A percentile compares a stretch with the other conserved stretches of the same genome.
These are phyloP conservation scores for Trichoderma pleuroti DNA, from an alignment of 2,329 filamentous ascomycete species.

Conservation along the genomic window DNA sequence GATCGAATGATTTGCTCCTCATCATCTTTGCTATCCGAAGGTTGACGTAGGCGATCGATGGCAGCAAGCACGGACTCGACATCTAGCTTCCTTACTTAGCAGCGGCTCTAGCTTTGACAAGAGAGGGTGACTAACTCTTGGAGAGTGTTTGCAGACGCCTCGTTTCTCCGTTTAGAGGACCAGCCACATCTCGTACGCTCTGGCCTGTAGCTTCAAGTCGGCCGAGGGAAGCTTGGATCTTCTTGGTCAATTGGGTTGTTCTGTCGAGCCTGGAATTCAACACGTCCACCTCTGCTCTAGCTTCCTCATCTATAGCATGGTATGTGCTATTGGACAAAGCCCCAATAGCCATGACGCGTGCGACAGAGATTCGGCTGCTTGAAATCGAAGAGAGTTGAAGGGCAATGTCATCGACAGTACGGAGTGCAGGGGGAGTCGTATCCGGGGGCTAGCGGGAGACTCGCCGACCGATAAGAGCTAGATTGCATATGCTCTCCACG, in stretches of 20 bases:
- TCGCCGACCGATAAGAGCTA: background rate
- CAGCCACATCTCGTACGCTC: conserved; percentile 86
- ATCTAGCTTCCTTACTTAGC: conserved; percentile 47
- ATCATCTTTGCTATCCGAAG: conserved; percentile 85
- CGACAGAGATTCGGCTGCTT: background rate
- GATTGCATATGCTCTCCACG: background rate
- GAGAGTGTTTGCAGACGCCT: conserved; percentile 84
- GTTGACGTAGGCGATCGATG: conserved; percentile 83
- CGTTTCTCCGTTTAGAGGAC: conserved; percentile 89
- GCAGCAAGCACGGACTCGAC: conserved; percentile 81
- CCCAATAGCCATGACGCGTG: conserved; percentile 49
- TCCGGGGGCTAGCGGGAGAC: background rate
- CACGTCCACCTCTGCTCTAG: conserved; percentile 66
- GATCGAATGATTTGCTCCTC: conserved; percentile 89
- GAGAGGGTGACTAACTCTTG: conserved; percentile 55
- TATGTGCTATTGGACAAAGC: conserved; percentile 39
- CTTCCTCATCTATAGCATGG: conserved; percentile 60
- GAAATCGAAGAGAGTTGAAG: background rate
- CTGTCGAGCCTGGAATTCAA: conserved; percentile 77
- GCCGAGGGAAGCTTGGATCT: conserved; percentile 84
- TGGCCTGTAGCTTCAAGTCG: conserved; percentile 84
- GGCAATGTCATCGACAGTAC: conserved; percentile 6
- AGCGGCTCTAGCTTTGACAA: background rate
- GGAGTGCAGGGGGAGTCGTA: background rate
- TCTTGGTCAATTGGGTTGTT: conserved; percentile 88